A percentile compares a stretch with the other conserved stretches of the same genome.
Conservation (phyloP, 768 basidiomycete genomes). For the Rhizopogon sp. region DNA sequence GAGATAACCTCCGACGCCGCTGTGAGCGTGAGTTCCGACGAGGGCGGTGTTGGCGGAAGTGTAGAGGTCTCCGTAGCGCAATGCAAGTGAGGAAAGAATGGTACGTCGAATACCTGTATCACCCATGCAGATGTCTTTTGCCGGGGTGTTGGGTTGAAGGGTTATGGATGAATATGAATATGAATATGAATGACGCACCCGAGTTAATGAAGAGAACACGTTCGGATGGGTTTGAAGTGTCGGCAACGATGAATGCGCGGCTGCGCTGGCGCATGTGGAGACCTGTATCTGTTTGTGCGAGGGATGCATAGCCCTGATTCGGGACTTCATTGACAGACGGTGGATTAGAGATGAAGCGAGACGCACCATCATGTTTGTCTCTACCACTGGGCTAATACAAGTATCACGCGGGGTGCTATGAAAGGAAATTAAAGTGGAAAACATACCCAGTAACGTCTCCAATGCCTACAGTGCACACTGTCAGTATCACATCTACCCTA, state of each 20-base stretch:
- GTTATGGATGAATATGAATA: not conserved
- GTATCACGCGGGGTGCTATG: not conserved
- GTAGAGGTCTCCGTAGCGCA: constrained; percentile 60
- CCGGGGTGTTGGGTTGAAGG: constrained; percentile 12
- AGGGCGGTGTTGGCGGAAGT: constrained; percentile 69
- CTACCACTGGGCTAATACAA: constrained; percentile 57
- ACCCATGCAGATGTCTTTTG: constrained; percentile 70
- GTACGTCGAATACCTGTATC: constrained; percentile 71
- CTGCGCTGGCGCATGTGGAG: constrained; percentile 77
- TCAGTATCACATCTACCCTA: not conserved
- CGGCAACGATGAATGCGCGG: constrained; percentile 73
- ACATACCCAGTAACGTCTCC: constrained; percentile 71
- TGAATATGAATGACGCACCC: constrained; percentile 29
- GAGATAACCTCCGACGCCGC: constrained; percentile 75
- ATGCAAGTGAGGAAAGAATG: constrained; percentile 53
- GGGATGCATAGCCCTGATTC: constrained; percentile 59
- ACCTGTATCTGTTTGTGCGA: constrained; percentile 65
- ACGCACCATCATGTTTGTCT: constrained; percentile 78
- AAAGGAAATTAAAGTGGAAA: not conserved
- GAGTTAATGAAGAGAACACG: constrained; percentile 73
- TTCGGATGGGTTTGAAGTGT: constrained; percentile 47
- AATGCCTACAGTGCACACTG: constrained; percentile 38
- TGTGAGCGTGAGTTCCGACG: constrained; percentile 69
- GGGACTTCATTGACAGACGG: not conserved
- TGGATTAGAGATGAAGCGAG: not conserved